These are phyloP conservation scores for Orbilia brochopaga DNA, from an alignment of 2,329 filamentous ascomycete species.

Conservation along the genomic window DNA sequence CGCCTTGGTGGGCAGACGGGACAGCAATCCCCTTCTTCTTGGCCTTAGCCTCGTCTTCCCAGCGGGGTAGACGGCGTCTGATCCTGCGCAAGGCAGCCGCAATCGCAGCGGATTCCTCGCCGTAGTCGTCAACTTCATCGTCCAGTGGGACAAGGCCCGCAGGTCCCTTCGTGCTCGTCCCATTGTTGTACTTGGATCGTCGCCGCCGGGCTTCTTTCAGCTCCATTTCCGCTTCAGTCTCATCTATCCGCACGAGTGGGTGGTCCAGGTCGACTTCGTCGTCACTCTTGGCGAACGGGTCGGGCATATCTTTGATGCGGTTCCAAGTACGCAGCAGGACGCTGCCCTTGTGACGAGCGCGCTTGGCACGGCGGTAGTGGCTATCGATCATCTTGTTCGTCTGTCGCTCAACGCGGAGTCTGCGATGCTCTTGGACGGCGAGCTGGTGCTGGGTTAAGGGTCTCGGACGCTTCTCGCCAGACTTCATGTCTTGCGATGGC, in stretches of 20 bases:
- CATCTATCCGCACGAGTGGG: slow-evolving; percentile 54
- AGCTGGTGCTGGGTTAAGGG: slow-evolving; percentile 82
- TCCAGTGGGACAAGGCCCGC: slow-evolving; percentile 69
- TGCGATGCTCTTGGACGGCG: slow-evolving; percentile 78
- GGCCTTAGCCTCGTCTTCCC: slow-evolving; percentile 65
- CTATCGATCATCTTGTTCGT: slow-evolving; percentile 68
- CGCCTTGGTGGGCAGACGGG: slow-evolving; percentile 5
- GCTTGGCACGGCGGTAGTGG: slow-evolving; percentile 60
- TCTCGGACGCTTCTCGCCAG: slow-evolving; percentile 68
- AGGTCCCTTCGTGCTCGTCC: slow-evolving; percentile 48
- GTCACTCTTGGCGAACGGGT: slow-evolving; percentile 69
- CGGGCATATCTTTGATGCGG: slow-evolving; percentile 65
- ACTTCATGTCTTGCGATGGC: slow-evolving; percentile 58
- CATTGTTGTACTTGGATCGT: slow-evolving; percentile 49
- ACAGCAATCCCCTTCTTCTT: slow-evolving; percentile 27
- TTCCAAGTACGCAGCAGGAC: slow-evolving; percentile 71
- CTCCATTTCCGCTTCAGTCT: slow-evolving; percentile 63
- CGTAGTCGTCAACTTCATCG: slow-evolving; percentile 69
- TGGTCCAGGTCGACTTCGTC: slow-evolving; percentile 62
- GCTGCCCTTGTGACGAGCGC: slow-evolving; percentile 69
- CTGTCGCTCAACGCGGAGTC: slow-evolving; percentile 79
- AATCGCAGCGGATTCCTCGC: slow-evolving; percentile 73
- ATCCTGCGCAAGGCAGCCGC: slow-evolving; percentile 70
- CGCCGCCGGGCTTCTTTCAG: slow-evolving; percentile 27
- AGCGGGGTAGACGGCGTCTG: slow-evolving; percentile 71